phyloP scores from a whole-genome alignment of 2,329 filamentous ascomycete genomes.

The Trichoderma polysporum region DNA sequence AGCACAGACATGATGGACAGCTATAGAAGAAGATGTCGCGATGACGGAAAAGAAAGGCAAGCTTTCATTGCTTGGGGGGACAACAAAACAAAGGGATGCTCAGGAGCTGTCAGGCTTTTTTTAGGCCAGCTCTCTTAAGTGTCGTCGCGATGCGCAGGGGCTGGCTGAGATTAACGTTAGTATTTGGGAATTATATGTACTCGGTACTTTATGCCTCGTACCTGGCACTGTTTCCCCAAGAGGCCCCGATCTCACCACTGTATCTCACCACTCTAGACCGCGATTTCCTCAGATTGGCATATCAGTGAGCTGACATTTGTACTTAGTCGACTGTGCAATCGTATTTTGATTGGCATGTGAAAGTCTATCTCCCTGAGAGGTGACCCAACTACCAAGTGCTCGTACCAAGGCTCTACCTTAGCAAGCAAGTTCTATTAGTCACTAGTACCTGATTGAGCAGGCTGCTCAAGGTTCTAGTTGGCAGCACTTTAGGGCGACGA shows the following conservation, averaged over 20 bases:
- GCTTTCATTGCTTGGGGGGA: neutral
- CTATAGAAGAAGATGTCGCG: neutral
- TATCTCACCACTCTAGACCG: neutral
- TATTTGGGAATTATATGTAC: neutral
- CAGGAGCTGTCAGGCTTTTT: slow-evolving; percentile 11
- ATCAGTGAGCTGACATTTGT: neutral
- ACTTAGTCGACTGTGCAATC: neutral
- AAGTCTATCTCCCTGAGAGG: neutral
- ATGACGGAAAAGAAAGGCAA: neutral
- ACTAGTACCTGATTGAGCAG: neutral
- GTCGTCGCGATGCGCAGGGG: slow-evolving; percentile 7
- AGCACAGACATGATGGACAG: slow-evolving; percentile 27
- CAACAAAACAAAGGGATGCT: neutral
- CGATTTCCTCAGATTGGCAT: slow-evolving; percentile 1
- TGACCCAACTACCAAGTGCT: neutral
- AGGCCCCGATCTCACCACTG: slow-evolving; percentile 3
- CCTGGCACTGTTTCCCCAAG: neutral
- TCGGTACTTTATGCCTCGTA: slow-evolving; percentile 3
- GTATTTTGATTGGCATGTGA: neutral
- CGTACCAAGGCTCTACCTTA: neutral
- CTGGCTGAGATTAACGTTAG: neutral
- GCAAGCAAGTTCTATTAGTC: neutral
- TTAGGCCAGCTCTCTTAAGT: neutral
- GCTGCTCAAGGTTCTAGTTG: neutral
- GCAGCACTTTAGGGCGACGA: neutral